Evolutionary conservation across 225 moss, liverwort and hornwort species (phyloP).

Genomic region (Polytrichum commune): DNA sequence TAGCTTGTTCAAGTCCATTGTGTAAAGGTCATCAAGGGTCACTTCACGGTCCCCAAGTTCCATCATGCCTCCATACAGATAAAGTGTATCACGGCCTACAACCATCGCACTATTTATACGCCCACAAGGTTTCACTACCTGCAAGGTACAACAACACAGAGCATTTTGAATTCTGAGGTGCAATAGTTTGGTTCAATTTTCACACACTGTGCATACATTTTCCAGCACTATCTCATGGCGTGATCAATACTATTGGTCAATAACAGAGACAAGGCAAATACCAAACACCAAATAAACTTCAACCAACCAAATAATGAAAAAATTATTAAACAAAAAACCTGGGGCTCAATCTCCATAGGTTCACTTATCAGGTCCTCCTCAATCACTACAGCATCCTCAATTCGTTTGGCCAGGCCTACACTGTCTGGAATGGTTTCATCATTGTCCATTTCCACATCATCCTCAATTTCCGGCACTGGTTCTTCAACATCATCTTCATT

Average conservation of each 20-base stretch:
- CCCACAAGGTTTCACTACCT: conserved; percentile 74
- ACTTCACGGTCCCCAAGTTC: conserved; percentile 84
- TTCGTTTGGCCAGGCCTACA: conserved; percentile 65
- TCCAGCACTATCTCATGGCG: too few relatives aligned
- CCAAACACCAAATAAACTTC: too few relatives aligned
- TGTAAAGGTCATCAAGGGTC: conserved; percentile 81
- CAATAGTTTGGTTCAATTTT: conserved; percentile 1
- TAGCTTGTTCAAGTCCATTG: conserved; percentile 79
- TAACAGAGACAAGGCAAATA: too few relatives aligned
- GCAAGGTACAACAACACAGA: conserved; percentile 22
- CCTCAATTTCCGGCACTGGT: conserved; percentile 15
- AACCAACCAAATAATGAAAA: too few relatives aligned
- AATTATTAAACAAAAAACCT: conserved; percentile 15
- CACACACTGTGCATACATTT: too few relatives aligned
- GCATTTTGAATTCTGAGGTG: conserved; percentile 13
- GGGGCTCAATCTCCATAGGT: conserved; percentile 40
- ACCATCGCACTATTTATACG: conserved; percentile 78
- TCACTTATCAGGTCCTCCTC: conserved; percentile 32
- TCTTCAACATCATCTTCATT: conserved; percentile 31
- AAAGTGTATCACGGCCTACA: conserved; percentile 75
- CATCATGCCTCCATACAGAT: conserved; percentile 82
- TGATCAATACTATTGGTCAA: too few relatives aligned
- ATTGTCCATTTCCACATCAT: conserved; percentile 39
- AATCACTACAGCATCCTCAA: conserved; percentile 54
- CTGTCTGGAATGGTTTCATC: conserved; percentile 35